A percentile compares a stretch with the other conserved stretches of the same genome.
Evolutionary conservation across 1,284 basidiomycete species (phyloP).

Genomic region (Porogramme epimiltina): DNA sequence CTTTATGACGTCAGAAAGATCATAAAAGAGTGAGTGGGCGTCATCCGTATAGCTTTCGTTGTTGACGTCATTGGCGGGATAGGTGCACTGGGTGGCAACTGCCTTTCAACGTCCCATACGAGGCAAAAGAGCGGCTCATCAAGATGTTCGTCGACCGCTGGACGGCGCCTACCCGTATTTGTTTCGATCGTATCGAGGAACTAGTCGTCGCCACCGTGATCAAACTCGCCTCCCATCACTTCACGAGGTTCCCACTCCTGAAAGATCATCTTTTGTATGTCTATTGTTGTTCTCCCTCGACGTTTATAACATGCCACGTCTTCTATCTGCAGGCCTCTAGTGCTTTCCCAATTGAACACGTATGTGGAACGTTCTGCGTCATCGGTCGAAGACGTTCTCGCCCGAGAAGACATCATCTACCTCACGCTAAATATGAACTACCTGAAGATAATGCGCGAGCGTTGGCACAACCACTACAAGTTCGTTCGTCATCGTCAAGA

Average conservation of each 20-base stretch:
- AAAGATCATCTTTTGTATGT: constrained; percentile 33
- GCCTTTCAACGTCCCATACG: constrained; percentile 50
- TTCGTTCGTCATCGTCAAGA: neutral
- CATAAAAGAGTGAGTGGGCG: constrained; percentile 28
- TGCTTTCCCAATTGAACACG: constrained; percentile 9
- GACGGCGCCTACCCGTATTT: constrained; percentile 39
- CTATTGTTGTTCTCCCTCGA: neutral
- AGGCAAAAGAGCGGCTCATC: constrained; percentile 47
- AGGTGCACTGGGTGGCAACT: constrained; percentile 56
- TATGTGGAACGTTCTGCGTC: neutral
- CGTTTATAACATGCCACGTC: neutral
- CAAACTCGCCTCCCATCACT: constrained; percentile 31
- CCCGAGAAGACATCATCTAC: constrained; percentile 29
- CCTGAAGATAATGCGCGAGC: constrained; percentile 12
- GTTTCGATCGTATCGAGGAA: constrained; percentile 38
- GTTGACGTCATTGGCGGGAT: too few relatives aligned
- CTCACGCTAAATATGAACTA: constrained; percentile 38
- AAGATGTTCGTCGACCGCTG: constrained; percentile 41
- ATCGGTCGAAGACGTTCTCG: constrained; percentile 26
- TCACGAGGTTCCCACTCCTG: constrained; percentile 34
- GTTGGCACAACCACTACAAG: constrained; percentile 26
- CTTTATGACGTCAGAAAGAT: constrained; percentile 21
- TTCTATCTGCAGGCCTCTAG: neutral
- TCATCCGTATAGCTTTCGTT: too few relatives aligned
- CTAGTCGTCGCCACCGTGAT: constrained; percentile 25